Percentiles rank a stretch among this genome's conserved stretches.
These are phyloP conservation scores for Leccinum rimulosum DNA, from an alignment of 768 basidiomycete genomes.

Conservation along the genomic window DNA sequence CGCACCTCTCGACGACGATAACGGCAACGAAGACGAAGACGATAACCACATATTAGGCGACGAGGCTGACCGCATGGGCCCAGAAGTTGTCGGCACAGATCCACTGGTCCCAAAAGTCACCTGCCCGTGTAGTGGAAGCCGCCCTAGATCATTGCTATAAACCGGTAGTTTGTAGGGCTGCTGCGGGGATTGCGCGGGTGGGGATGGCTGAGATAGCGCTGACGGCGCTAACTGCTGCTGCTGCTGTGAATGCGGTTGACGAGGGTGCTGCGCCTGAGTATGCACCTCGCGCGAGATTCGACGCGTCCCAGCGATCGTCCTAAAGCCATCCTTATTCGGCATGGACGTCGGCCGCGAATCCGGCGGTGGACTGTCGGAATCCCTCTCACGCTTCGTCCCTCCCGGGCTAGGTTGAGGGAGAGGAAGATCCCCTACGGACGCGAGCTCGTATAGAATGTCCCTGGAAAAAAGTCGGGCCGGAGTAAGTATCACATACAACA, in stretches of 20 bases:
- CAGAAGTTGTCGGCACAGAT: slow-evolving; percentile 4
- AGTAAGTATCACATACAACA: neutral
- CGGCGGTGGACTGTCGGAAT: slow-evolving; percentile 46
- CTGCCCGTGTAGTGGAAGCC: slow-evolving; percentile 45
- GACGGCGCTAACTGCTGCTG: neutral
- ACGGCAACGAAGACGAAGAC: neutral
- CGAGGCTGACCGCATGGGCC: neutral
- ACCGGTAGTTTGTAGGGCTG: slow-evolving; percentile 44
- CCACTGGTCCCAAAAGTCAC: slow-evolving; percentile 11
- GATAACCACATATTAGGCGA: slow-evolving; percentile 22
- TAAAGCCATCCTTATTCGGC: slow-evolving; percentile 14
- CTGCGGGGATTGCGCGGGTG: slow-evolving; percentile 1
- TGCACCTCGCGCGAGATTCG: slow-evolving; percentile 32
- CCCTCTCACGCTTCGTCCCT: slow-evolving; percentile 62
- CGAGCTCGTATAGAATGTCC: slow-evolving; percentile 73
- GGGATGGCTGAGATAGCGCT: neutral
- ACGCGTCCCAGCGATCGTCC: slow-evolving; percentile 34
- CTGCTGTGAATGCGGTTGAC: slow-evolving; percentile 2
- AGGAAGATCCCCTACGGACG: slow-evolving; percentile 68
- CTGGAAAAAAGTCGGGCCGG: slow-evolving; percentile 32
- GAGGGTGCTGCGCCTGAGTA: slow-evolving; percentile 11
- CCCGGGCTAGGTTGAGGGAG: slow-evolving; percentile 54
- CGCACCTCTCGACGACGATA: neutral
- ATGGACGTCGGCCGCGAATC: slow-evolving; percentile 2
- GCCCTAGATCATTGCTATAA: slow-evolving; percentile 56